Percentiles rank a stretch among this genome's conserved stretches.
Evolutionary conservation across 2,329 filamentous ascomycete genomes (phyloP).

Genomic region (Fusarium kyushuense): DNA sequence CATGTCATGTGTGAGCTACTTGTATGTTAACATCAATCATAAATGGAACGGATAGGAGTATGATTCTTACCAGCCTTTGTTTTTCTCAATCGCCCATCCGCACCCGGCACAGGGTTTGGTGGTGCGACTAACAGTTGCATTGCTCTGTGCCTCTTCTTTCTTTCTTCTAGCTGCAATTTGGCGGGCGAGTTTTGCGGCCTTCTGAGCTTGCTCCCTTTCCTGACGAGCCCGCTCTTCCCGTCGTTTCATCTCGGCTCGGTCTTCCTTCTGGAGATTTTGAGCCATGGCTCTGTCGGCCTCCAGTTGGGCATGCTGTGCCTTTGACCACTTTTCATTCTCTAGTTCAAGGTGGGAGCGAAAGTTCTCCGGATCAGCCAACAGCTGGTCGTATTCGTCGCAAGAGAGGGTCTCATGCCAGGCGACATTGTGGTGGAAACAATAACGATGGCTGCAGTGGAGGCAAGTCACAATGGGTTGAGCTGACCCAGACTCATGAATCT

Average conservation of each 20-base stretch:
- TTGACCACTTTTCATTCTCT: conserved; percentile 51
- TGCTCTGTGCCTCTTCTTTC: conserved; percentile 53
- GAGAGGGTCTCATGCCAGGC: conserved; percentile 58
- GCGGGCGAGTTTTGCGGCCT: conserved; percentile 46
- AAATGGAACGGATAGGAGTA: not conserved
- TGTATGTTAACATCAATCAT: conserved; percentile 40
- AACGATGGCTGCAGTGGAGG: conserved; percentile 54
- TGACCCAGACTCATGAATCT: conserved; percentile 60
- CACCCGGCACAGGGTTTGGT: conserved; percentile 57
- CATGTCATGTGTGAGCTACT: conserved; percentile 57
- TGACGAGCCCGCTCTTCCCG: conserved; percentile 18
- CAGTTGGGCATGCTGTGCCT: conserved; percentile 61
- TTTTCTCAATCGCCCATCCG: conserved; percentile 56
- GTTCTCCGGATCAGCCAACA: conserved; percentile 54
- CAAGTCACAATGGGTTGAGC: conserved; percentile 58
- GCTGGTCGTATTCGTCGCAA: conserved; percentile 58
- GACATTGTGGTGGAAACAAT: conserved; percentile 58
- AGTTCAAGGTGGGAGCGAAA: conserved; percentile 55
- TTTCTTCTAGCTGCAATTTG: conserved; percentile 48
- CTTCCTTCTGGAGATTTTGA: conserved; percentile 48
- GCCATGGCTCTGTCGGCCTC: conserved; percentile 57
- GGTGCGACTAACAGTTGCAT: conserved; percentile 45
- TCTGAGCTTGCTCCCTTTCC: conserved; percentile 43
- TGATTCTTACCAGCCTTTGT: conserved; percentile 56
- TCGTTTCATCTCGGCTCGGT: conserved; percentile 45